Evolutionary conservation across 2,329 filamentous ascomycete genomes (phyloP).

Genomic region (Cladosporium phlei): DNA sequence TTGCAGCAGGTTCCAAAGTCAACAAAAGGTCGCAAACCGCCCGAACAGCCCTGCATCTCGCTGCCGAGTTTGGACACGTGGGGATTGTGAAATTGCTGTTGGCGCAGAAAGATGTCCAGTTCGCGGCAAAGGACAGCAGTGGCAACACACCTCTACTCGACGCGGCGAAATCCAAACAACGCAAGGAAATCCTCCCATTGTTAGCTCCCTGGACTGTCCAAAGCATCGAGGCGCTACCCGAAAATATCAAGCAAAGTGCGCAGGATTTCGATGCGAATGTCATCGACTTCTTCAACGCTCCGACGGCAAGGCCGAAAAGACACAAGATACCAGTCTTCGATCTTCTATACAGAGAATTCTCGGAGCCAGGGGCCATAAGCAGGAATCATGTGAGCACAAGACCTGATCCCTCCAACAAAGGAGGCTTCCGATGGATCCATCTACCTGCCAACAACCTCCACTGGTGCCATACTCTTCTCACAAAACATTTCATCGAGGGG

Average conservation of each 20-base stretch:
- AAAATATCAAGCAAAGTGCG: neutral
- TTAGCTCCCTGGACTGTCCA: neutral
- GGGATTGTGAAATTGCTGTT: conserved; percentile 22
- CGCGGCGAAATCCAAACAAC: conserved; percentile 36
- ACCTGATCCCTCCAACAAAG: conserved; percentile 12
- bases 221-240: neutral
- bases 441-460: conserved; percentile 49
- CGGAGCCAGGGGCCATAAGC: conserved; percentile 22
- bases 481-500: conserved; percentile 61
- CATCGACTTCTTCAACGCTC: neutral
- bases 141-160: conserved; percentile 41
- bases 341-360: neutral
- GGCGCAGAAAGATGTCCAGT: conserved; percentile 28
- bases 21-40: conserved; percentile 27
- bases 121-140: conserved; percentile 39
- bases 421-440: conserved; percentile 42
- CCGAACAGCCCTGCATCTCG: conserved; percentile 20
- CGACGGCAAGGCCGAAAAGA: neutral
- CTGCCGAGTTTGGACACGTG: conserved; percentile 25
- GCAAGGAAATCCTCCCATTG: conserved; percentile 22
- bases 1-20: neutral
- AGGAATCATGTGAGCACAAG: conserved; percentile 14
- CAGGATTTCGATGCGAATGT: neutral
- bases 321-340: neutral
- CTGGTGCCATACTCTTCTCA: conserved; percentile 60